A percentile compares a stretch with the other conserved stretches of the same genome.
These are phyloP conservation scores for Microdochium trichocladiopsis DNA, from an alignment of 2,329 filamentous ascomycete genomes.

Conservation along the genomic window DNA sequence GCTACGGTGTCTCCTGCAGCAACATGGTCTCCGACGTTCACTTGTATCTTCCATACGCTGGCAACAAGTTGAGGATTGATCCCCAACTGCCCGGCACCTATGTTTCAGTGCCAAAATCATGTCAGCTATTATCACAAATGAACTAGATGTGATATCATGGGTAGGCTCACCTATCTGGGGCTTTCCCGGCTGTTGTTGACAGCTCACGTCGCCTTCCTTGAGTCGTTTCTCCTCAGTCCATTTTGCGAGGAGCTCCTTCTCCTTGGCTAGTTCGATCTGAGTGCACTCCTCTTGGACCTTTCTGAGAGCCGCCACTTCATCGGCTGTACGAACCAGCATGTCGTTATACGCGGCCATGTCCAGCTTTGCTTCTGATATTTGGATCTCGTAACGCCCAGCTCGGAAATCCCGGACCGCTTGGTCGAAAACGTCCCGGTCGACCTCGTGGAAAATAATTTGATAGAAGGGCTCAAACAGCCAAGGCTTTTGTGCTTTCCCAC, in stretches of 20 bases:
- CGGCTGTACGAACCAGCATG: constrained; percentile 11
- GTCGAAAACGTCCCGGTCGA: constrained; percentile 22
- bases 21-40: constrained; percentile 31
- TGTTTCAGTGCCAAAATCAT: constrained; percentile 22
- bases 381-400: constrained; percentile 21
- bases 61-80: no score
- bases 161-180: no score
- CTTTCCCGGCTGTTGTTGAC: no score
- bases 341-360: constrained; percentile 19
- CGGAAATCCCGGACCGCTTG: constrained; percentile 17
- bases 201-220: not conserved
- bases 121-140: not conserved
- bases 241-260: constrained; percentile 18
- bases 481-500: constrained; percentile 19
- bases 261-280: constrained; percentile 9
- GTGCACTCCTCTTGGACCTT: constrained; percentile 10
- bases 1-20: constrained; percentile 32
- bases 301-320: constrained; percentile 10
- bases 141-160: no score
- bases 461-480: constrained; percentile 31
- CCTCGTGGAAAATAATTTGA: constrained; percentile 23
- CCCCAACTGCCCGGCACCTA: no score
- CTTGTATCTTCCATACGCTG: constrained; percentile 46
- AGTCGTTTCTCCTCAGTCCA: constrained; percentile 17
- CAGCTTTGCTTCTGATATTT: constrained; percentile 17